phyloP scores from a whole-genome alignment of 352 stramenopile genomes.

The Phytophthora boehmeriae region DNA sequence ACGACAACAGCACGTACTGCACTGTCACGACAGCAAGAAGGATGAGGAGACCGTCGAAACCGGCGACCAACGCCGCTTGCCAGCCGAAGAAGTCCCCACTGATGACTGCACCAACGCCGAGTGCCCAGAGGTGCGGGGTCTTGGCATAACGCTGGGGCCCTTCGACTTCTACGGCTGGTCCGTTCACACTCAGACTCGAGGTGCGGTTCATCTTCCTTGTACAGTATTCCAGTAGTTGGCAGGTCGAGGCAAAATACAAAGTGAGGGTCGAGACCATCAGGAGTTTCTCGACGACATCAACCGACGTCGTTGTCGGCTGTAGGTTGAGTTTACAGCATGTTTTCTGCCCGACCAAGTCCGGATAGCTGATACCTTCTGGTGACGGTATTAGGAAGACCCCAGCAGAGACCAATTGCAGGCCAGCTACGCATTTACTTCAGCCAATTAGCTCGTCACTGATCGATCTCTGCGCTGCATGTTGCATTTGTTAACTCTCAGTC shows the following conservation, averaged over 20 bases:
- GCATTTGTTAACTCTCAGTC: too few species aligned
- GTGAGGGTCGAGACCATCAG: conserved; percentile 12
- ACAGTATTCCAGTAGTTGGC: too few species aligned
- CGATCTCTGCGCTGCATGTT: too few species aligned
- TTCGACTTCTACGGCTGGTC: conserved; percentile 12
- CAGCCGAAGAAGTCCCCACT: conserved; percentile 69
- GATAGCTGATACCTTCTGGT: too few species aligned
- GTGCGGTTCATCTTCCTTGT: conserved; percentile 30
- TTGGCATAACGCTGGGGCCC: conserved; percentile 53
- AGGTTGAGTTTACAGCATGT: conserved; percentile 3
- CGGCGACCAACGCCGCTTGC: conserved; percentile 54
- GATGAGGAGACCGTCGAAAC: conserved; percentile 62
- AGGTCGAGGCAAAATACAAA: conserved; percentile 21
- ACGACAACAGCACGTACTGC: conserved; percentile 66
- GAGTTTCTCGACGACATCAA: background rate
- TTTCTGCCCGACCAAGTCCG: too few species aligned
- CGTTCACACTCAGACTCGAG: conserved; percentile 34
- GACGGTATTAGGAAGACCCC: too few species aligned
- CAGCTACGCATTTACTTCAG: too few species aligned
- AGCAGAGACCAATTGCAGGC: too few species aligned
- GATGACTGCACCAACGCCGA: conserved; percentile 68
- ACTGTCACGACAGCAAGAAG: conserved; percentile 60
- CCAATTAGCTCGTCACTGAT: too few species aligned
- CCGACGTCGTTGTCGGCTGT: background rate
- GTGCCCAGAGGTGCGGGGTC: conserved; percentile 58